Percentiles rank a stretch among this genome's conserved stretches.
phyloP scores from a whole-genome alignment of 2,329 filamentous ascomycete genomes.

The Neofusicoccum laricinum region DNA sequence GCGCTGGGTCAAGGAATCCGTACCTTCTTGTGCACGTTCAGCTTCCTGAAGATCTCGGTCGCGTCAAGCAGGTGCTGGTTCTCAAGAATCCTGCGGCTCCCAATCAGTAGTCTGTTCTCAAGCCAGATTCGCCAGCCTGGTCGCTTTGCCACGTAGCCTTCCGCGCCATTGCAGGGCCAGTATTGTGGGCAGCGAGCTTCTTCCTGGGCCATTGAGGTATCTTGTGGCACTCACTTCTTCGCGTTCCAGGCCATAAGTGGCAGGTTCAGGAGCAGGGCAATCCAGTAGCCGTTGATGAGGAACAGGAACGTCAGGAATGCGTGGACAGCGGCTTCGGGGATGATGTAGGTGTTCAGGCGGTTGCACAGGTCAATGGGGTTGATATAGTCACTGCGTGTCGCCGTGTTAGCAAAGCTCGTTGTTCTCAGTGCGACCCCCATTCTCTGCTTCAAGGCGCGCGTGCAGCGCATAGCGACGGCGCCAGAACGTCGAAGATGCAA shows the following conservation, averaged over 20 bases:
- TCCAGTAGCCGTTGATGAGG: slow-evolving; percentile 98
- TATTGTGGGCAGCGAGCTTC: not conserved
- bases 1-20: not conserved
- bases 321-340: slow-evolving; percentile 96
- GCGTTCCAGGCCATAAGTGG: slow-evolving; percentile 90
- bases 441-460: not conserved
- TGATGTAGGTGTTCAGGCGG: slow-evolving; percentile 98
- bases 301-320: slow-evolving; percentile 94
- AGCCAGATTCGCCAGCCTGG: not conserved
- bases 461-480: not conserved
- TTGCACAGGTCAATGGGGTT: slow-evolving; percentile 99
- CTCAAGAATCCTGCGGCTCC: slow-evolving; percentile 73
- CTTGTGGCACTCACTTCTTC: slow-evolving; percentile 76
- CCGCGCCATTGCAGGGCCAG: not conserved
- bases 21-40: slow-evolving; percentile 99
- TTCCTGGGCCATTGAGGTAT: not conserved
- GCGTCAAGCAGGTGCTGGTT: slow-evolving; percentile 96
- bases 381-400: slow-evolving; percentile 83
- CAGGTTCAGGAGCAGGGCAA: slow-evolving; percentile 86
- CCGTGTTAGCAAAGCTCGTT: slow-evolving; percentile 10
- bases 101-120: slow-evolving; percentile 31
- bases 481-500: not conserved
- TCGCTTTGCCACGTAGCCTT: slow-evolving; percentile 1
- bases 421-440: not conserved
- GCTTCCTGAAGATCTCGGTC: slow-evolving; percentile 98